These are phyloP conservation scores for Durotheca rogersii DNA, from an alignment of 495 filamentous ascomycete genomes.

Conservation along the genomic window DNA sequence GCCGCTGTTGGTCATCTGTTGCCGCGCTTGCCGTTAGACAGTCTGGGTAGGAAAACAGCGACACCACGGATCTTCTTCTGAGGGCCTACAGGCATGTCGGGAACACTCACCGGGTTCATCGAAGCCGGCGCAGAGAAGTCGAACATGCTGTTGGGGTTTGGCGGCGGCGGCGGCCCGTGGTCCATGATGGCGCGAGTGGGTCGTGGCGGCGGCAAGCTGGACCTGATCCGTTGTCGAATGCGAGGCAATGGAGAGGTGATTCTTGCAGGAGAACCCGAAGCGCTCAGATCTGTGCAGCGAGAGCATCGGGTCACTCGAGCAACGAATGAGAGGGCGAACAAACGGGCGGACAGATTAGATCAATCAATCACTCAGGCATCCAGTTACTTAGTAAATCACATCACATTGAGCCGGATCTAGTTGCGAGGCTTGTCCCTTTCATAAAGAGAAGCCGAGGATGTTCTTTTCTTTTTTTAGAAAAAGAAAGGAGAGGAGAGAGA, in stretches of 20 bases:
- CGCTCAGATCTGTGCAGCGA: constrained; percentile 16
- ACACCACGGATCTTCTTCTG: neutral
- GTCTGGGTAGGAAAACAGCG: constrained; percentile 4
- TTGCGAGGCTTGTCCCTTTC: no score
- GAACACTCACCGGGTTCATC: constrained; percentile 32
- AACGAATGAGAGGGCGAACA: neutral
- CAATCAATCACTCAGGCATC: neutral
- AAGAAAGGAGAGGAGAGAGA: neutral
- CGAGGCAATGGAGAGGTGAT: constrained; percentile 15
- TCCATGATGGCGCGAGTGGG: constrained; percentile 39
- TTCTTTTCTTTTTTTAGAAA: neutral
- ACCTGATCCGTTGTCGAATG: constrained; percentile 20
- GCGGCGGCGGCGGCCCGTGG: constrained; percentile 35
- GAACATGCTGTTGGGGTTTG: constrained; percentile 35
- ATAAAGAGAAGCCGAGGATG: no score
- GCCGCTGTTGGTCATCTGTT: constrained; percentile 37
- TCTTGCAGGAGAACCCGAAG: constrained; percentile 14
- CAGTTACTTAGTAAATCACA: no score
- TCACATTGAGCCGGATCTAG: no score
- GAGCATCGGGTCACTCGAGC: constrained; percentile 26
- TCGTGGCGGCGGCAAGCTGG: constrained; percentile 18
- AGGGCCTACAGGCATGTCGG: constrained; percentile 6
- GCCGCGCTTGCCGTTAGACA: constrained; percentile 23
- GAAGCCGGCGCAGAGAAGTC: constrained; percentile 32
- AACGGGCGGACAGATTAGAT: neutral